A percentile compares a stretch with the other conserved stretches of the same genome.
Conservation (phyloP, 2,329 filamentous ascomycete species). For the Fusarium incarnatum region DNA sequence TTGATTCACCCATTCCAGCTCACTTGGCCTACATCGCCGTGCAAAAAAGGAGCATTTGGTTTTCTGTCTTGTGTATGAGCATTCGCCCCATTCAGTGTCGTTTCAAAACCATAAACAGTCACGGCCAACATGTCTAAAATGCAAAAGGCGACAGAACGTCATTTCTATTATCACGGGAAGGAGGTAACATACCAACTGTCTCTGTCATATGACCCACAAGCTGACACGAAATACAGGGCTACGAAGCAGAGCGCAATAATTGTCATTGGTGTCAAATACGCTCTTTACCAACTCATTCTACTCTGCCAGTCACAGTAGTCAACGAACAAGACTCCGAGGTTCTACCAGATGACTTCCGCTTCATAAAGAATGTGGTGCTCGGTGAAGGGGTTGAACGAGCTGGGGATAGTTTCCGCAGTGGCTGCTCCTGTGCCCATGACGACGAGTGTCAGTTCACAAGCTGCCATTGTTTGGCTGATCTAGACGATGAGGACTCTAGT, state of each 20-base stretch:
- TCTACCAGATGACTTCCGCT: conserved; percentile 74
- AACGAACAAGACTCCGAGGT: conserved; percentile 69
- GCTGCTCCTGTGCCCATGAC: conserved; percentile 73
- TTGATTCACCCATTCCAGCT: background rate
- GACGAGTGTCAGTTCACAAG: conserved; percentile 74
- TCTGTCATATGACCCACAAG: background rate
- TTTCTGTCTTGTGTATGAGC: background rate
- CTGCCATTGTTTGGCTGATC: conserved; percentile 77
- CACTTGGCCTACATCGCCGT: background rate
- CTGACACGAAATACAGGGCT: conserved; percentile 44
- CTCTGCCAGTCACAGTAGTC: conserved; percentile 69
- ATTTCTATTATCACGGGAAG: conserved; percentile 64
- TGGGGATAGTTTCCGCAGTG: conserved; percentile 71
- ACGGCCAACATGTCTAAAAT: conserved; percentile 49
- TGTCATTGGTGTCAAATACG: conserved; percentile 74
- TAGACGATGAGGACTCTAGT: conserved; percentile 63
- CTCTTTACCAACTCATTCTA: conserved; percentile 61
- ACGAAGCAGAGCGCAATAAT: conserved; percentile 53
- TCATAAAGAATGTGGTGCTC: conserved; percentile 73
- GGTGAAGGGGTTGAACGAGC: conserved; percentile 69
- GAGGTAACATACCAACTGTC: conserved; percentile 38
- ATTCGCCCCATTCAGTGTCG: background rate
- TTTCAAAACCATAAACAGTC: background rate
- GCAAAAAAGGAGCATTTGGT: background rate
- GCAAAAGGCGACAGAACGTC: conserved; percentile 59